These are phyloP conservation scores for Jamesozyma jinghongensis DNA, from an alignment of 805 yeast genomes.

Conservation along the genomic window DNA sequence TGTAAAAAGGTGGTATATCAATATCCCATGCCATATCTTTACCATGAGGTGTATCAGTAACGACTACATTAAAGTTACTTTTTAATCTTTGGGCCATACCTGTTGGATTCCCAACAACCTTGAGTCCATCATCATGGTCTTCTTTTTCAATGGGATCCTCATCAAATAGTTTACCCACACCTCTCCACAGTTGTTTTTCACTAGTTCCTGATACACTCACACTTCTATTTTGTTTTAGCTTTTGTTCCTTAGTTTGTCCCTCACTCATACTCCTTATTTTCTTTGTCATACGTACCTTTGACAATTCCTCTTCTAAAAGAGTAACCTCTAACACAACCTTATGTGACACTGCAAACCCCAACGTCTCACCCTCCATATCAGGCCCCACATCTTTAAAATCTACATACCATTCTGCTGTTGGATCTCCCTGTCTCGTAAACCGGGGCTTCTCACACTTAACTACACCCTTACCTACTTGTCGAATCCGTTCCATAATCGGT, in stretches of 20 bases:
- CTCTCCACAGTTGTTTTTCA: not conserved
- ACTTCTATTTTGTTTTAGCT: too few species aligned
- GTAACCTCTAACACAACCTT: conserved; percentile 1
- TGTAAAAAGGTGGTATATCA: conserved; percentile 4
- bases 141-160: not conserved
- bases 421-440: too few species aligned
- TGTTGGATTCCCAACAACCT: conserved; percentile 1
- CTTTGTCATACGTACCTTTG: not conserved
- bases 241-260: too few species aligned
- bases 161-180: not conserved
- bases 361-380: not conserved
- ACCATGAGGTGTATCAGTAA: not conserved
- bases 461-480: not conserved
- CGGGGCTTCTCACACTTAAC: too few species aligned
- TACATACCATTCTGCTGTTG: not conserved
- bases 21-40: conserved; percentile 1
- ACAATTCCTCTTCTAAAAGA: conserved; percentile 3
- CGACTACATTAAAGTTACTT: not conserved
- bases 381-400: not conserved
- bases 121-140: not conserved
- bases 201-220: not conserved
- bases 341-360: not conserved
- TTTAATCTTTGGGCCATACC: conserved; percentile 2
- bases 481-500: not conserved
- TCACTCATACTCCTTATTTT: not conserved